These are phyloP conservation scores for Ormosia semicastrata DNA, from an alignment of 306 rosid genomes.

Conservation along the genomic window DNA sequence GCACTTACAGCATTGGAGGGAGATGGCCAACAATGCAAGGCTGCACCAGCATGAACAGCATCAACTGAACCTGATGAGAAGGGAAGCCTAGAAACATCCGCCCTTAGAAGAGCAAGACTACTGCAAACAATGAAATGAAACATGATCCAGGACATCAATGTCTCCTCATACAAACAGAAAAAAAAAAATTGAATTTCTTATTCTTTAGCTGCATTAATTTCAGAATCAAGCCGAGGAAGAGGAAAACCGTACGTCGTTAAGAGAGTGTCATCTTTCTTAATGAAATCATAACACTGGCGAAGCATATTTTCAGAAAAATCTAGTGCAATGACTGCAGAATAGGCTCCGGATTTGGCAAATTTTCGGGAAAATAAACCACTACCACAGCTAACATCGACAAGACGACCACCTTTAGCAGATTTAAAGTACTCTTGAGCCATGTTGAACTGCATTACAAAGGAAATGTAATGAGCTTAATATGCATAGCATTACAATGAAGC, in stretches of 20 bases:
- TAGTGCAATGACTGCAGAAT: constrained; percentile 77
- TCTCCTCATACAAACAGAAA: background rate
- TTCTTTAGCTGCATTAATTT: background rate
- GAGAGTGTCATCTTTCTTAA: constrained; percentile 65
- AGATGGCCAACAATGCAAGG: constrained; percentile 97
- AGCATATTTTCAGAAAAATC: constrained; percentile 97
- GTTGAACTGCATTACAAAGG: constrained; percentile 59
- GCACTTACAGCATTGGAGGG: constrained; percentile 89
- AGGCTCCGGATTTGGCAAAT: constrained; percentile 67
- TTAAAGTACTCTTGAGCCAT: constrained; percentile 86
- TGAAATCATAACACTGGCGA: constrained; percentile 82
- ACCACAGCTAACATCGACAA: constrained; percentile 91
- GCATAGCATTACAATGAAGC: background rate
- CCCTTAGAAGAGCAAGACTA: constrained; percentile 94
- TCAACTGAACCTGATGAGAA: constrained; percentile 79
- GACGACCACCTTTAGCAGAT: constrained; percentile 71
- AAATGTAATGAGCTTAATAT: background rate
- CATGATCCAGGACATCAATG: background rate
- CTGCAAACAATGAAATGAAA: constrained; percentile 54
- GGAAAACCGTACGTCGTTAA: constrained; percentile 41
- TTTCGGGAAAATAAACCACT: constrained; percentile 92
- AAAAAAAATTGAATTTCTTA: constrained; percentile 5
- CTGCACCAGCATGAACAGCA: constrained; percentile 98
- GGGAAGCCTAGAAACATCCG: constrained; percentile 94
- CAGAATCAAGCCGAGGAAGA: constrained; percentile 1